Evolutionary conservation across 2,329 filamentous ascomycete species (phyloP), one percentile per base, ranked within the genome.

Genomic region (Trichoderma atroviride): DNA sequence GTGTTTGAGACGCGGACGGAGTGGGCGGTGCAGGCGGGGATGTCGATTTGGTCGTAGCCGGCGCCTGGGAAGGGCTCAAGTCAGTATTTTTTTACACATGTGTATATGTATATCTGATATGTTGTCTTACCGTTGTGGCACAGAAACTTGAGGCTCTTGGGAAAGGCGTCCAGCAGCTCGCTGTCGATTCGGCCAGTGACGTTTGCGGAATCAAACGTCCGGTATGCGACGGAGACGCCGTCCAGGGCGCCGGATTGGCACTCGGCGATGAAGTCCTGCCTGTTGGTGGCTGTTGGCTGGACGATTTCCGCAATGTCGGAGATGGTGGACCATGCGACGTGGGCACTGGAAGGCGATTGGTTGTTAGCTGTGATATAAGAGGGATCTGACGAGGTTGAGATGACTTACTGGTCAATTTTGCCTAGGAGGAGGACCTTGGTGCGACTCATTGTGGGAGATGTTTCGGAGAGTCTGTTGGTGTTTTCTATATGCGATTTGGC

Each of bases 31-130:
- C 92, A 95, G 50, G 91, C 90, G 58, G 86, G 78, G 10, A 94
- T 84, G 78, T 94, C 90, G 72, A 96, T 84, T 78, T 94, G 91
- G 79, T 97, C 93, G 80, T 97, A 97, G 47, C 94, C 94, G 68
- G 93, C 92, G 71, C 92, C 90, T 91, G 29, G 9, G 14, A 5
- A 5, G 3, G 4, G n/a, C n/a, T 47, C 40, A n/a, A 22, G 43
- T 50, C 14, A 50, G 43, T 50, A 4, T 50, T n/a, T n/a, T n/a
- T n/a, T n/a, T n/a, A n/a, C 22, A 50, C 22, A 4, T 22, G 13
- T 22, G 2, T 19, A 7, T 33, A 11, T 35, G 3, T 22, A 0
- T n/a, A 7, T 43, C 16, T 7, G 9, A 9, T 7, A 19, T 43
- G 37, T 9, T 43, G 40, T 50, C 81, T 71, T 75, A 88, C 84